Base-by-base conservation (phyloP, 768 basidiomycete genomes). In the Tylopilus rubrobrunneus region DNA sequence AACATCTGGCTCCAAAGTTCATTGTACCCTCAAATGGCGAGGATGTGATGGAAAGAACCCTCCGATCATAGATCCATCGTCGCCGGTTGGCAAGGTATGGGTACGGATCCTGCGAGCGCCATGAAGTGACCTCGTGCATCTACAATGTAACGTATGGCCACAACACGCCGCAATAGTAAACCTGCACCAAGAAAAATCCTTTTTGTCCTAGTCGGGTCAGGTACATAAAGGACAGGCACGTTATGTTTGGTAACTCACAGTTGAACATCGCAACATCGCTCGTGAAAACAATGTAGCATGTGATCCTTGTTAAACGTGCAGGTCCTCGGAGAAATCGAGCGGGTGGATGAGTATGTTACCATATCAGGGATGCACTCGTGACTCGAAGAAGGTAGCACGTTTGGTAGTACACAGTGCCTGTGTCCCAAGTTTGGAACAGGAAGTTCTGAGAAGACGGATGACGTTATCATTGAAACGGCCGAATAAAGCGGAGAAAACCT, bases 291-390 rank as follows among this genome's bases (percentile, higher is more conserved):
- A 37, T 1, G 39, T 39, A 19, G n/a, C 39, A n/a, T 28, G 33
- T 47, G 48, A 45, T 34, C 34, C 2, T 21, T 7, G 56, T 29
- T 41, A 15, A 31, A 45, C 25, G 12, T 11, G 2, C 1, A 37
- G 33, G 39, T 58, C 61, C 61, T 63, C 61, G 57, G 61, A 52
- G 50, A 50, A 42, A 48, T 31, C 9, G 23, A 23, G 34, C 11
- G 19, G 19, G 19, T 19, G 19, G 43, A 29, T 31, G 10, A 31
- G 23, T 55, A 33, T 55, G 49, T 29, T 19, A 37, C 45, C 23
- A 36, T 43, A 48, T 45, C 46, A 41, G 51, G 36, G 50, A 34
- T 51, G 33, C 4, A 23, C 31, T 48, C 31, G 28, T 21, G n/a
- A 37, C 25, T 41, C 45, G 21, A 19, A 10, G 39, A 17, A 10